Evolutionary conservation across 2,329 filamentous ascomycete species (phyloP), one percentile per base, ranked within the genome.

Genomic region (Epichloe hybrida): DNA sequence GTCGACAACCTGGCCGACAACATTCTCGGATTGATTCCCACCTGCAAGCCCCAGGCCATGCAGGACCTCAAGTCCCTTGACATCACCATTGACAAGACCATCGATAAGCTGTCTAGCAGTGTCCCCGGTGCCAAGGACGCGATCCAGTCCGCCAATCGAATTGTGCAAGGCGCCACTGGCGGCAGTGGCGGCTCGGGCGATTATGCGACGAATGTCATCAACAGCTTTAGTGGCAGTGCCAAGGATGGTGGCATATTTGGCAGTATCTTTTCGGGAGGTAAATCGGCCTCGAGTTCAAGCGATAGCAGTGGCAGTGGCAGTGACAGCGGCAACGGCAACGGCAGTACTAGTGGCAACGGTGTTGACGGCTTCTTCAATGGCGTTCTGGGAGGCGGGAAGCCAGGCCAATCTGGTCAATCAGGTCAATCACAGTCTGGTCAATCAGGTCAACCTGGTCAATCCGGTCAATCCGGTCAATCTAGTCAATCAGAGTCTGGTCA

Each of bases 1-100:
- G 49, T 60, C n/a, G 53, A 58, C 42, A 53, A 47, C 13, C 44
- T 59, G 23, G 55, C 58, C 38, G 46, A 52, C n/a, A 46, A 21
- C 38, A 35, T 59, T 43, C 52, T 58, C 37, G 51, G 40, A 39
- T 20, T 53, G 11, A 48, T 60, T 4, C 59, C 59, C 1, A 52
- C 53, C 13, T 58, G 51, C 46, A 45, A 45, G 27, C 11, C 43
- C 11, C 46, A 48, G 35, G 53, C 58, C 17, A 52, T 53, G 49
- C 20, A 35, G 44, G 53, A 55, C 34, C 21, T 48, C 3, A 47
- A 46, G 6, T 3, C 6, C 17, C 46, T 48, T 37, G 37, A 48
- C 2, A 13, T 12, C 2, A 49, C 23, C 11, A 37, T 49, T 5
- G 39, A 42, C 13, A 21, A 41, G 9, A 49, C 47, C 27, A 43